Evolutionary conservation across 768 basidiomycete genomes (phyloP).

Genomic region (Macrolepiota fuliginosa): DNA sequence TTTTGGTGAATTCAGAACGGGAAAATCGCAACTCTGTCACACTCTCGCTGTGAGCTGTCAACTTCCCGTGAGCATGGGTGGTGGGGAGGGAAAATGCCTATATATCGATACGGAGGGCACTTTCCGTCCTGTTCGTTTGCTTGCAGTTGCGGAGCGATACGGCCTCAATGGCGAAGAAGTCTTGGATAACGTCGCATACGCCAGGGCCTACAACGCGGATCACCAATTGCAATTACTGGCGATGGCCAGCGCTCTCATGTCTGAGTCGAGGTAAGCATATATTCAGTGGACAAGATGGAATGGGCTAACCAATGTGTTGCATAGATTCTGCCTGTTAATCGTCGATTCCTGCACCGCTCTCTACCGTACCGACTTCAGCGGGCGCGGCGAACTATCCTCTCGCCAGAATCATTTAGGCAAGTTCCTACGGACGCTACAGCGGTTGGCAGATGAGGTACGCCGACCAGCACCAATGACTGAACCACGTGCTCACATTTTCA

Average conservation of each 20-base stretch:
- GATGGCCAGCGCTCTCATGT: constrained; percentile 97
- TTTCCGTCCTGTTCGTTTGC: constrained; percentile 92
- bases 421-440: constrained; percentile 88
- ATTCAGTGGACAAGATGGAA: constrained; percentile 1
- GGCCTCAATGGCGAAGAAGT: constrained; percentile 99
- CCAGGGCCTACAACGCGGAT: constrained; percentile 97
- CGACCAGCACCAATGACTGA: constrained; percentile 10
- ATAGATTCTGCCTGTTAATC: constrained; percentile 91
- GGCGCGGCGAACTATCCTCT: constrained; percentile 92
- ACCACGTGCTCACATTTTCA: constrained; percentile 14
- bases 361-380: constrained; percentile 94
- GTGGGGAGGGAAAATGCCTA: constrained; percentile 97
- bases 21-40: constrained; percentile 97
- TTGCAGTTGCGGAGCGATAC: constrained; percentile 93
- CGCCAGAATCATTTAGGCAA: constrained; percentile 95
- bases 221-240: constrained; percentile 90
- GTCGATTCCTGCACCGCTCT: constrained; percentile 96
- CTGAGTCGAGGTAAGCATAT: constrained; percentile 81
- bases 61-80: constrained; percentile 95
- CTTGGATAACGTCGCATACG: constrained; percentile 97
- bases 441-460: constrained; percentile 91
- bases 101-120: constrained; percentile 99
- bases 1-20: constrained; percentile 98
- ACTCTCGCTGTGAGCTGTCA: constrained; percentile 98
- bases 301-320: constrained; percentile 8